Conservation (phyloP, 1,139 yeast genomes). For the Pichia sp. region DNA sequence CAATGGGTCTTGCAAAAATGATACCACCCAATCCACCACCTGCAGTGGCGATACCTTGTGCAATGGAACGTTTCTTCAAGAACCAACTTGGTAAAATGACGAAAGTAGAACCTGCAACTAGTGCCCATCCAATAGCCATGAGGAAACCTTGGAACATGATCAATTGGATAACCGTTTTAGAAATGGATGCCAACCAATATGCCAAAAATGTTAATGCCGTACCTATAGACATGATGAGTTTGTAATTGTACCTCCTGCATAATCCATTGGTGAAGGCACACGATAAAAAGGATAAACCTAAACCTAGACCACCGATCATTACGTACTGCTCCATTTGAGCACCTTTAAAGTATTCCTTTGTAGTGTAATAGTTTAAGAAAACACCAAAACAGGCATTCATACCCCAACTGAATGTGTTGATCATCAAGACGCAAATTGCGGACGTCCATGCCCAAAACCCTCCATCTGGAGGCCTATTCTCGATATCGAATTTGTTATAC, state of each 20-base stretch:
- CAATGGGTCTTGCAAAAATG: conserved; percentile 31
- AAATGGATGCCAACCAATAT: conserved; percentile 56
- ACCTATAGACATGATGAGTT: conserved; percentile 40
- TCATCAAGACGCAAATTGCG: conserved; percentile 44
- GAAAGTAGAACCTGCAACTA: conserved; percentile 55
- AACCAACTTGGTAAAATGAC: conserved; percentile 57
- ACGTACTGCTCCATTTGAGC: conserved; percentile 59
- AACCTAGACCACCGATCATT: conserved; percentile 59
- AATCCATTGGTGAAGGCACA: conserved; percentile 45
- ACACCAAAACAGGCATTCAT: conserved; percentile 66
- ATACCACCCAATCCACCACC: conserved; percentile 63
- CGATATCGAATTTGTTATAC: conserved; percentile 27
- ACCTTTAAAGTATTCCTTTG: conserved; percentile 42
- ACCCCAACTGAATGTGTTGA: conserved; percentile 61
- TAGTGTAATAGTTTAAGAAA: conserved; percentile 50
- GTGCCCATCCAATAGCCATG: conserved; percentile 53
- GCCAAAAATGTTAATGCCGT: conserved; percentile 46
- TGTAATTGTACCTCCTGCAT: conserved; percentile 29
- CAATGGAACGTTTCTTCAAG: conserved; percentile 46
- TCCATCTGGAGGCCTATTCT: conserved; percentile 52
- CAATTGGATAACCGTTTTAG: conserved; percentile 54
- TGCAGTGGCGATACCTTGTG: conserved; percentile 45
- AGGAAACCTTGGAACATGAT: conserved; percentile 63
- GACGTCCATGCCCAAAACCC: conserved; percentile 66
- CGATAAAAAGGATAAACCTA: conserved; percentile 48